Conservation (phyloP, 2,329 filamentous ascomycete genomes). For the Cytospora piceicola region DNA sequence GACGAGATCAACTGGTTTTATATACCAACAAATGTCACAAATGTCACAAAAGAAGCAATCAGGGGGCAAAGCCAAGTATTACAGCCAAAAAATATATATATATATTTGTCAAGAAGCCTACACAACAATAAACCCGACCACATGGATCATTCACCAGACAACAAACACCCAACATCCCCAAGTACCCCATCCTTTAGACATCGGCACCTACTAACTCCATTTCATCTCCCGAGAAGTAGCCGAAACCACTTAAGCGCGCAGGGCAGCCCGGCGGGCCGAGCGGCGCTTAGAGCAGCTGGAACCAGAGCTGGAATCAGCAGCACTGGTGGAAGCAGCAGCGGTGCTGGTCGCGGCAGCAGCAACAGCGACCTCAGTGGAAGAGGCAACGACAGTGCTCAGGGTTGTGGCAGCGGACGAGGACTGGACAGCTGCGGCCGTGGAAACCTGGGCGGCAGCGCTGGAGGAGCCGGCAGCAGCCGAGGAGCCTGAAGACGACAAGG, state of each 20-base stretch:
- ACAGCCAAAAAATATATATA: not conserved
- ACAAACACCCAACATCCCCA: not conserved
- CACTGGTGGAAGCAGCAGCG: constrained; percentile 3
- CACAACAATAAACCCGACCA: not conserved
- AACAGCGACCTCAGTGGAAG: constrained; percentile 6
- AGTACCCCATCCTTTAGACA: not conserved
- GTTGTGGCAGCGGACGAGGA: constrained; percentile 21
- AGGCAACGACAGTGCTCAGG: constrained; percentile 22
- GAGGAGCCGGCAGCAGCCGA: not conserved
- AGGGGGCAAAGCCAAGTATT: not conserved
- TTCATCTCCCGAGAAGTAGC: not conserved
- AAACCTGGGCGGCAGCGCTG: not conserved
- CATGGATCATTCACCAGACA: not conserved
- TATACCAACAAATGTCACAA: not conserved
- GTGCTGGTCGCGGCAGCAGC: constrained; percentile 4
- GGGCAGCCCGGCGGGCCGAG: constrained; percentile 15
- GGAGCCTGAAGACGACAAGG: constrained; percentile 6
- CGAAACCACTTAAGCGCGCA: constrained; percentile 6
- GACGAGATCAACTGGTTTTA: too few relatives aligned
- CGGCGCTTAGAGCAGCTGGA: constrained; percentile 22
- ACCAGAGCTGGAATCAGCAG: not conserved
- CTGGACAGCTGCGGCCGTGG: constrained; percentile 9
- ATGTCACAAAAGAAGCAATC: not conserved
- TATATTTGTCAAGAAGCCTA: not conserved
- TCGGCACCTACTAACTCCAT: not conserved